phyloP scores from a whole-genome alignment of 805 yeast genomes.

The Saturnispora ahearnii region DNA sequence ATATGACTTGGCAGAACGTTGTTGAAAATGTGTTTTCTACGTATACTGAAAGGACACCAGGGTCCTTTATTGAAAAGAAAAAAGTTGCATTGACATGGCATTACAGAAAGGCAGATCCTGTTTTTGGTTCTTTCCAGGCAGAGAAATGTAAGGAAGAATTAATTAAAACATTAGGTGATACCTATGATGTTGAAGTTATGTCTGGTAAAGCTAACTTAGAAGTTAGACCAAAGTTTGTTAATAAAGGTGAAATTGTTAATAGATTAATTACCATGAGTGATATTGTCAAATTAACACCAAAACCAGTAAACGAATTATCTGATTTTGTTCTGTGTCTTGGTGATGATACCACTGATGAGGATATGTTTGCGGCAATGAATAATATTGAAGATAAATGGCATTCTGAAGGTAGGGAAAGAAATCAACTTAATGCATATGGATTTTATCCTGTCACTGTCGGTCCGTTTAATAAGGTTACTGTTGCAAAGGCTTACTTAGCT shows the following conservation, averaged over 20 bases:
- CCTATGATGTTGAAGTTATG: slow-evolving; percentile 89
- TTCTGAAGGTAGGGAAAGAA: slow-evolving; percentile 31
- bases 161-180: slow-evolving; percentile 39
- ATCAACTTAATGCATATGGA: slow-evolving; percentile 47
- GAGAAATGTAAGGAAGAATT: slow-evolving; percentile 59
- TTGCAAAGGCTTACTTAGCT: slow-evolving; percentile 75
- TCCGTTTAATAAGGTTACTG: slow-evolving; percentile 78
- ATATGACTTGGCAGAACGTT: slow-evolving; percentile 91
- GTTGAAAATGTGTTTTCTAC: slow-evolving; percentile 65
- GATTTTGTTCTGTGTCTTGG: slow-evolving; percentile 88
- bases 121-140: slow-evolving; percentile 82
- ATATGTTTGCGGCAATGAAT: slow-evolving; percentile 80
- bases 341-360: slow-evolving; percentile 96
- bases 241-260: slow-evolving; percentile 93
- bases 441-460: slow-evolving; percentile 87
- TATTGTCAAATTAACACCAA: slow-evolving; percentile 31
- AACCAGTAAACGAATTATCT: slow-evolving; percentile 41
- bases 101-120: slow-evolving; percentile 91
- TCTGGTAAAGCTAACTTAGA: slow-evolving; percentile 95
- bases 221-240: slow-evolving; percentile 90
- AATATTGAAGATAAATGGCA: slow-evolving; percentile 50
- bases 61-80: slow-evolving; percentile 76
- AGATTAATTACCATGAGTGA: slow-evolving; percentile 59
- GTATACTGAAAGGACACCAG: slow-evolving; percentile 85
- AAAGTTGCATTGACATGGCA: slow-evolving; percentile 98